Evolutionary conservation across 352 stramenopile species (phyloP), one percentile per base, ranked within the genome.

Genomic region (Globisporangium emineosum): DNA sequence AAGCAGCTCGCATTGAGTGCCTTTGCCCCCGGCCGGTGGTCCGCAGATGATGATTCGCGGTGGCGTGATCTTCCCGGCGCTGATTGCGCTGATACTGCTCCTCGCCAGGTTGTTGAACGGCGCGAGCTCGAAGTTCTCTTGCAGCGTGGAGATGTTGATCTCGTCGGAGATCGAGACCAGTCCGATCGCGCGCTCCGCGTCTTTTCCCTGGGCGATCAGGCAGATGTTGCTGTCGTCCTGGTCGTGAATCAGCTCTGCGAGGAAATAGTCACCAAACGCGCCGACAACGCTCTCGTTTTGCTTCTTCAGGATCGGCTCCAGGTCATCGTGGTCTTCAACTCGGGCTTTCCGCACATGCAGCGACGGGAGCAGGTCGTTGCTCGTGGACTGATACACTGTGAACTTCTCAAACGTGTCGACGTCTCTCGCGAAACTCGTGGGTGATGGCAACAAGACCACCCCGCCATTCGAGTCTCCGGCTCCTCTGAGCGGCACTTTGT

Each of bases 1-100:
- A 13, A 98, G 87, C 7, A 89, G 67, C 72, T 97, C 88, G 68
- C 93, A 94, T 65, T 99, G 97, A 0, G 97, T 99, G 63, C 97
- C 97, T 72, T 99, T 99, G 60, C 97, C 96, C 33, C 89, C 88
- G 19, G 92, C 94, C 32, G 89, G 86, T 3, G 89, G 86, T 12
- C 89, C 88, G 47, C 73, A 70, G 27, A 91, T 78, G 37, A 87
- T 58, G 40, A 87, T 76, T 43, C 71, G 66, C 6, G 76, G 73
- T 10, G 73, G 72, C 27, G 78, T 82, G 33, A 89, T 54, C 21
- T 79, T 69, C 19, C 57, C 61, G 9, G 59, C 66, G 35, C 30
- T 25, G 1, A 71, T 43, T 7, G 55, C 53, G 3, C 51, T 19
- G 37, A 66, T 49, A 43, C 68, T 71, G 51, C 68, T 76, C 62